Conservation (phyloP, 768 basidiomycete genomes). For the Cyathus striatus region DNA sequence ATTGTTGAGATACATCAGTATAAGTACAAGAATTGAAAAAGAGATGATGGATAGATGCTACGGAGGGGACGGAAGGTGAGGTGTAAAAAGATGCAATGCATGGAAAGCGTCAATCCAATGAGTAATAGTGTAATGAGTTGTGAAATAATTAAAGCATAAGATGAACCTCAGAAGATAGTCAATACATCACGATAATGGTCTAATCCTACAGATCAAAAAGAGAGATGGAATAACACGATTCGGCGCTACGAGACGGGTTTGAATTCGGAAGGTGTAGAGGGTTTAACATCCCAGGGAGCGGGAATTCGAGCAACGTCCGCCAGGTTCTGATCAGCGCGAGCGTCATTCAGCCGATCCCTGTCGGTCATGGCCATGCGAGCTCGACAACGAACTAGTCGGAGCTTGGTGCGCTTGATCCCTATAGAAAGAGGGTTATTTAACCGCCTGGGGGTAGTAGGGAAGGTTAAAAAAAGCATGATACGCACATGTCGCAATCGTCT, state of each 20-base stretch:
- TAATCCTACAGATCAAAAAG: constrained; percentile 3
- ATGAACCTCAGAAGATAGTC: background rate
- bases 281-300: constrained; percentile 65
- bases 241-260: background rate
- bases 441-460: background rate
- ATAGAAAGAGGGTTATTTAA: constrained; percentile 6
- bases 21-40: constrained; percentile 4
- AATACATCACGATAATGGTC: background rate
- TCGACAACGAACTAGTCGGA: constrained; percentile 74
- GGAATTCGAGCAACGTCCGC: constrained; percentile 68
- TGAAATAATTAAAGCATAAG: background rate
- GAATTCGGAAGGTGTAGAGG: constrained; percentile 9
- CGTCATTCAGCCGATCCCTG: constrained; percentile 68
- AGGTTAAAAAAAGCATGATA: constrained; percentile 44
- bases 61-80: background rate
- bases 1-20: constrained; percentile 3
- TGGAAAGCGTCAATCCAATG: background rate
- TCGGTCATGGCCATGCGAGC: constrained; percentile 75
- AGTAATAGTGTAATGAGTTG: background rate
- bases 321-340: constrained; percentile 74
- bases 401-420: constrained; percentile 85
- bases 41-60: background rate
- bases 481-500: constrained; percentile 74
- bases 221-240: constrained; percentile 1
- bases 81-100: background rate